Evolutionary conservation across 23 red algal genomes (phyloP).

Genomic region (Gracilaria gracilis): DNA sequence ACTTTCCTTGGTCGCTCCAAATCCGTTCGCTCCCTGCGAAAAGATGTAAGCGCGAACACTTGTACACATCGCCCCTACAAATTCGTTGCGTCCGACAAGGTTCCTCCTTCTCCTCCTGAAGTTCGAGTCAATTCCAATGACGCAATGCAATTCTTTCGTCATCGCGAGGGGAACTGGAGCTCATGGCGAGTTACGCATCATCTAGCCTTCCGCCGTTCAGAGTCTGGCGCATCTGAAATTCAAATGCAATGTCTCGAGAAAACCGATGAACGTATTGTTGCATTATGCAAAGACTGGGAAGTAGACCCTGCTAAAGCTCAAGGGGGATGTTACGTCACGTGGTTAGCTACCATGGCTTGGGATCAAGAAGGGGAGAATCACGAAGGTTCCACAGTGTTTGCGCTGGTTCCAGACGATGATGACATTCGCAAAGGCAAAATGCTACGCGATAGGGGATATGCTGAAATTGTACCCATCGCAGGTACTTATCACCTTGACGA

Average conservation of each 20-base stretch:
- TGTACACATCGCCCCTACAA: not conserved
- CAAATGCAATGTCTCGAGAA: conserved; percentile 71
- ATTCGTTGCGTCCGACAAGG: not conserved
- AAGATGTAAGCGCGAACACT: not conserved
- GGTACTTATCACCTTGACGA: conserved; percentile 84
- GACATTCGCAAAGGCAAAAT: conserved; percentile 76
- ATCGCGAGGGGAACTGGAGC: conserved; percentile 84
- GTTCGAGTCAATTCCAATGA: conserved; percentile 32
- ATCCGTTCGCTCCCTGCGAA: not conserved
- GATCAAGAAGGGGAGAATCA: conserved; percentile 97
- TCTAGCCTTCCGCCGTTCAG: conserved; percentile 91
- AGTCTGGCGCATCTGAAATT: conserved; percentile 88
- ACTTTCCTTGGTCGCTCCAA: conserved; percentile 17
- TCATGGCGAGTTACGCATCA: conserved; percentile 97
- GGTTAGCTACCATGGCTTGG: conserved; percentile 94
- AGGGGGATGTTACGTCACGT: conserved; percentile 94
- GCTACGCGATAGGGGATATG: conserved; percentile 95
- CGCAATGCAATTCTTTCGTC: conserved; percentile 95
- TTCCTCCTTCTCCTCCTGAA: not conserved
- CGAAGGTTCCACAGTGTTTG: conserved; percentile 89
- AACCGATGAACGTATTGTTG: conserved; percentile 77
- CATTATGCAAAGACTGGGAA: conserved; percentile 73
- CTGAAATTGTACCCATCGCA: conserved; percentile 95
- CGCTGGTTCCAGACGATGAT: conserved; percentile 74
- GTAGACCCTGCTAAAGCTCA: conserved; percentile 41